These are phyloP conservation scores for Hibiscus trionum DNA, from an alignment of 345 rosid species.

Conservation along the genomic window DNA sequence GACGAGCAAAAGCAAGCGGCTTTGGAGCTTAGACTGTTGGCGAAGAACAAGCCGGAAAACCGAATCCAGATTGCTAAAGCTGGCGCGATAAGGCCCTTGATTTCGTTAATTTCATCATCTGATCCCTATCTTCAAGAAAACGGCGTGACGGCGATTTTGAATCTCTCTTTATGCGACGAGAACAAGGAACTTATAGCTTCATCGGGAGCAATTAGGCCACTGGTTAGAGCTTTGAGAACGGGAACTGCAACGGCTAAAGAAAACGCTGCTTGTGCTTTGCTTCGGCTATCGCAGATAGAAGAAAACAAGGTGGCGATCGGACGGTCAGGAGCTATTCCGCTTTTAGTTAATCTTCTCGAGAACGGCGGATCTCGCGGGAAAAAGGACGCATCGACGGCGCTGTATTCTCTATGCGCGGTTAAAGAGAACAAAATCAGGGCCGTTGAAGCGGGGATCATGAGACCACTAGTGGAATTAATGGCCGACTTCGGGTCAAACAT, in stretches of 20 bases:
- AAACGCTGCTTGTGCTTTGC: conserved; percentile 90
- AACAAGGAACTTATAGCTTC: conserved; percentile 65
- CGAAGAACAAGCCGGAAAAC: conserved; percentile 82
- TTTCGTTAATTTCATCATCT: conserved; percentile 53
- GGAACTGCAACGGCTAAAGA: conserved; percentile 78
- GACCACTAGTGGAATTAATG: conserved; percentile 83
- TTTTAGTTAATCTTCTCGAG: conserved; percentile 55
- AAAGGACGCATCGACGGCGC: conserved; percentile 90
- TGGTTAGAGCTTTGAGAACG: conserved; percentile 56
- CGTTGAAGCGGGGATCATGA: conserved; percentile 70
- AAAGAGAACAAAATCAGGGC: conserved; percentile 83
- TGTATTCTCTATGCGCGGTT: conserved; percentile 70
- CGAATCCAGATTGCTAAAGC: conserved; percentile 76
- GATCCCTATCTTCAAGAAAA: conserved; percentile 83
- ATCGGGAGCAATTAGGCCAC: conserved; percentile 84
- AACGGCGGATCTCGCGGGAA: conserved; percentile 66
- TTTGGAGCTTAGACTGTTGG: conserved; percentile 82
- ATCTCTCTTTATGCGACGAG: conserved; percentile 91
- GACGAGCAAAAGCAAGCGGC: conserved; percentile 94
- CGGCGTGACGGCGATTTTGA: conserved; percentile 87
- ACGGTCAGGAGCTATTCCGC: conserved; percentile 86
- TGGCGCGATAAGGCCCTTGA: conserved; percentile 77
- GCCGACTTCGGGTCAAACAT: conserved; percentile 89
- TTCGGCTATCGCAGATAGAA: conserved; percentile 80
- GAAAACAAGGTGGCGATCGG: conserved; percentile 79